A percentile compares a stretch with the other conserved stretches of the same genome.
These are phyloP conservation scores for Nicotiana paniculata DNA, from an alignment of 257 asterid genomes.

Conservation along the genomic window DNA sequence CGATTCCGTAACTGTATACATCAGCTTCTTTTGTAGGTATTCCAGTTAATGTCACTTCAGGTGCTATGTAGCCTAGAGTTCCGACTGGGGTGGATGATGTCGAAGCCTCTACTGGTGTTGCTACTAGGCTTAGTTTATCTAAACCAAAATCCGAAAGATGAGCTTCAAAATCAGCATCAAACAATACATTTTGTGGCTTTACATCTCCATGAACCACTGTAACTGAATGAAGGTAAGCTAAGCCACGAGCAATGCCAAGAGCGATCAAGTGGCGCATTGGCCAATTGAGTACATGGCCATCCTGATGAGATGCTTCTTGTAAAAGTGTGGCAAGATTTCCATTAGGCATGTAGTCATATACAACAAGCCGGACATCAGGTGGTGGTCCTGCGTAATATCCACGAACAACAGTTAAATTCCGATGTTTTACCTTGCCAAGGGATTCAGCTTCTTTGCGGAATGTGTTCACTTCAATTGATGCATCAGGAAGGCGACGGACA, in stretches of 20 bases:
- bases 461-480: slow-evolving; percentile 37
- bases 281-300: slow-evolving; percentile 71
- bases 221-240: slow-evolving; percentile 50
- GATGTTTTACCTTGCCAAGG: slow-evolving; percentile 56
- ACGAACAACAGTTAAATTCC: slow-evolving; percentile 62
- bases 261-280: slow-evolving; percentile 76
- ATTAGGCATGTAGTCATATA: slow-evolving; percentile 74
- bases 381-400: slow-evolving; percentile 68
- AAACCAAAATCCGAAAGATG: slow-evolving; percentile 64
- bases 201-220: slow-evolving; percentile 54
- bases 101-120: slow-evolving; percentile 37
- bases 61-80: slow-evolving; percentile 56
- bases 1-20: slow-evolving; percentile 68
- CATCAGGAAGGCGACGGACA: slow-evolving; percentile 46
- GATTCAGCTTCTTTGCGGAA: slow-evolving; percentile 66
- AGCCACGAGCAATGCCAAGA: slow-evolving; percentile 61
- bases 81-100: slow-evolving; percentile 42
- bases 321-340: slow-evolving; percentile 62
- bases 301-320: slow-evolving; percentile 75
- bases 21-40: slow-evolving; percentile 46
- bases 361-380: slow-evolving; percentile 43
- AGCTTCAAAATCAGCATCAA: slow-evolving; percentile 81
- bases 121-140: slow-evolving; percentile 37
- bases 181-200: slow-evolving; percentile 60
- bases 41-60: slow-evolving; percentile 42